Conservation (phyloP, 148 eudicot species). For the Rhododendron griersonianum region DNA sequence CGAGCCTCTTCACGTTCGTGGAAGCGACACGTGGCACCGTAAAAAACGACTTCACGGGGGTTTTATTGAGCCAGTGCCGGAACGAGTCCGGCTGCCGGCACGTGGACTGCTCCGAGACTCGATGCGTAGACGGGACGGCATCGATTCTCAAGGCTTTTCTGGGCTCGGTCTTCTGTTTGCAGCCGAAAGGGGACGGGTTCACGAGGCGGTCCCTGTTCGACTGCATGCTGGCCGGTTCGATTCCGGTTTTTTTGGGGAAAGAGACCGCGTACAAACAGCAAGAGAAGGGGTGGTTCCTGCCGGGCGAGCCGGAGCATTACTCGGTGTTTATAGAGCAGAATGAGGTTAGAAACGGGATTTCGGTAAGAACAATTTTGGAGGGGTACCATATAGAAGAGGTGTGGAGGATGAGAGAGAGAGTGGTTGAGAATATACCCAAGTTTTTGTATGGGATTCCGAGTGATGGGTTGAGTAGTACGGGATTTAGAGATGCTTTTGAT, state of each 20-base stretch:
- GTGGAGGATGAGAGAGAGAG: constrained; percentile 70
- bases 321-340: constrained; percentile 81
- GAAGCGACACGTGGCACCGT: constrained; percentile 68
- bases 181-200: constrained; percentile 84
- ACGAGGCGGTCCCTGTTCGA: constrained; percentile 82
- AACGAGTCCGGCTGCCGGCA: constrained; percentile 50
- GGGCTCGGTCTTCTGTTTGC: constrained; percentile 71
- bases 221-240: constrained; percentile 92
- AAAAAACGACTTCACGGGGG: constrained; percentile 55
- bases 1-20: constrained; percentile 49
- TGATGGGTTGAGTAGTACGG: constrained; percentile 30
- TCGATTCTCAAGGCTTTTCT: constrained; percentile 62
- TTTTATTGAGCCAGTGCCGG: constrained; percentile 55
- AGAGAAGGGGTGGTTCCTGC: constrained; percentile 60
- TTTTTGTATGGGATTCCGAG: constrained; percentile 53
- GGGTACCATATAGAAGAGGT: constrained; percentile 39
- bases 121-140: constrained; percentile 53
- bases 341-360: constrained; percentile 64
- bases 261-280: constrained; percentile 74
- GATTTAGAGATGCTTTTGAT: constrained; percentile 72
- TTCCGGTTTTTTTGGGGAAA: constrained; percentile 88
- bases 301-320: constrained; percentile 68
- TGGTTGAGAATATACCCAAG: constrained; percentile 66
- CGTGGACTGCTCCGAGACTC: constrained; percentile 58
- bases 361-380: constrained; percentile 47